phyloP scores from a whole-genome alignment of 2,329 filamentous ascomycete species.

The Cadophora gregata region DNA sequence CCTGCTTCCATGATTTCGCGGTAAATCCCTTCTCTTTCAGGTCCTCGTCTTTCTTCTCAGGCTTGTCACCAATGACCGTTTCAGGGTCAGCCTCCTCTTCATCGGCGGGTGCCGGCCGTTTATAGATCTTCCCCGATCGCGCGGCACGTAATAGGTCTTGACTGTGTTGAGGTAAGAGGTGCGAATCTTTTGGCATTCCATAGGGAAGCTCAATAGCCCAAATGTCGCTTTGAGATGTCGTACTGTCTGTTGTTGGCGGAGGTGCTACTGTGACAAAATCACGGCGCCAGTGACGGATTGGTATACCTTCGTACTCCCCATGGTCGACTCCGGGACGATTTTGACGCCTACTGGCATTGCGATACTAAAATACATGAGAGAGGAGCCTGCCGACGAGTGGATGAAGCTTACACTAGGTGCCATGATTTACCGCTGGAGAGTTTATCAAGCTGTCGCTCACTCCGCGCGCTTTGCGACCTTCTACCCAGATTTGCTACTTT shows the following conservation, averaged over 20 bases:
- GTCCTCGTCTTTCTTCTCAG: conserved; percentile 65
- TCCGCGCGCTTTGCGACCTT: background rate
- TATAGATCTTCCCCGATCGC: conserved; percentile 77
- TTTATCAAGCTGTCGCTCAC: background rate
- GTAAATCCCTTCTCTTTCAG: conserved; percentile 56
- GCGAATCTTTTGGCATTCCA: conserved; percentile 85
- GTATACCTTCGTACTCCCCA: conserved; percentile 63
- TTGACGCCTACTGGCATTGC: conserved; percentile 41
- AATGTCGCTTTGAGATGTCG: conserved; percentile 63
- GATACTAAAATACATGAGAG: conserved; percentile 33
- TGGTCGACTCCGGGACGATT: conserved; percentile 55
- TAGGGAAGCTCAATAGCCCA: conserved; percentile 79
- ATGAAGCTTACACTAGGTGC: conserved; percentile 21
- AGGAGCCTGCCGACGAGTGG: background rate
- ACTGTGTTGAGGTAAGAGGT: conserved; percentile 77
- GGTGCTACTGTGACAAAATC: conserved; percentile 72
- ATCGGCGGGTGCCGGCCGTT: conserved; percentile 68
- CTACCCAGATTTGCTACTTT: background rate
- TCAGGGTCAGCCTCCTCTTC: conserved; percentile 64
- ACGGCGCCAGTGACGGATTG: conserved; percentile 88
- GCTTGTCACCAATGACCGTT: conserved; percentile 53
- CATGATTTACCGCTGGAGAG: conserved; percentile 8
- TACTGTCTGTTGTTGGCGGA: conserved; percentile 66
- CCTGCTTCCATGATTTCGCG: conserved; percentile 66
- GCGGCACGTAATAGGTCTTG: conserved; percentile 84